Conservation (phyloP, 2,329 filamentous ascomycete species). For the Pseudogymnoascus sp. region DNA sequence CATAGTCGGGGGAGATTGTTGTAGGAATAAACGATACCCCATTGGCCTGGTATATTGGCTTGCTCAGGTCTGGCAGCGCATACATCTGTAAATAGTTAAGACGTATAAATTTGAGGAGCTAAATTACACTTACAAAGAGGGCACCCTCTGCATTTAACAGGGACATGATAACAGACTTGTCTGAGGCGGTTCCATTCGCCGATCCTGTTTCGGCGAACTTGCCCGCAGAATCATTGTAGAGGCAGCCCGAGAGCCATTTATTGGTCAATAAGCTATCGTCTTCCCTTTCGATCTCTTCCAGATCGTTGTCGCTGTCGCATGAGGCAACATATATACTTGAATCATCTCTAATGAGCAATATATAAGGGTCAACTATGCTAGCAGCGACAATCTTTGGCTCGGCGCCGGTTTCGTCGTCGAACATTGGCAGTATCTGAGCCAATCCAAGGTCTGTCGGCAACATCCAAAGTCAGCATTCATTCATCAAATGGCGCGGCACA, state of each 20-base stretch:
- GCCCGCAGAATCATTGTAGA: constrained; percentile 63
- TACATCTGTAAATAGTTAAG: constrained; percentile 52
- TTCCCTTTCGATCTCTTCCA: constrained; percentile 69
- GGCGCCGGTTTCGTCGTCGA: constrained; percentile 79
- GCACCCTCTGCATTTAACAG: constrained; percentile 67
- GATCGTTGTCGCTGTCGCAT: constrained; percentile 71
- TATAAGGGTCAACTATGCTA: constrained; percentile 78
- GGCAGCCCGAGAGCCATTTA: constrained; percentile 75
- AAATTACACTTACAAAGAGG: constrained; percentile 54
- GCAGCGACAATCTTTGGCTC: constrained; percentile 72
- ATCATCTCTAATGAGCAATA: constrained; percentile 78
- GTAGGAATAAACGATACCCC: constrained; percentile 72
- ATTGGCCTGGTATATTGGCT: constrained; percentile 65
- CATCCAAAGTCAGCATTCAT: constrained; percentile 11
- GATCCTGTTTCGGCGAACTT: constrained; percentile 38
- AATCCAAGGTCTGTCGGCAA: constrained; percentile 63
- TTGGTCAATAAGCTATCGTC: constrained; percentile 48
- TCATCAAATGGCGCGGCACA: constrained; percentile 13
- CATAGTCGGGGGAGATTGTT: constrained; percentile 63
- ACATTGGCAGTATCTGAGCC: constrained; percentile 84
- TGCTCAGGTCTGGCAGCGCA: constrained; percentile 62
- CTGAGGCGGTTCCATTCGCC: constrained; percentile 12
- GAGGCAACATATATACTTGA: constrained; percentile 70
- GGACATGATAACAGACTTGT: constrained; percentile 61
- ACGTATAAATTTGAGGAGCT: neutral